Evolutionary conservation across 768 basidiomycete genomes (phyloP).

Genomic region (Tulasnella sp.): DNA sequence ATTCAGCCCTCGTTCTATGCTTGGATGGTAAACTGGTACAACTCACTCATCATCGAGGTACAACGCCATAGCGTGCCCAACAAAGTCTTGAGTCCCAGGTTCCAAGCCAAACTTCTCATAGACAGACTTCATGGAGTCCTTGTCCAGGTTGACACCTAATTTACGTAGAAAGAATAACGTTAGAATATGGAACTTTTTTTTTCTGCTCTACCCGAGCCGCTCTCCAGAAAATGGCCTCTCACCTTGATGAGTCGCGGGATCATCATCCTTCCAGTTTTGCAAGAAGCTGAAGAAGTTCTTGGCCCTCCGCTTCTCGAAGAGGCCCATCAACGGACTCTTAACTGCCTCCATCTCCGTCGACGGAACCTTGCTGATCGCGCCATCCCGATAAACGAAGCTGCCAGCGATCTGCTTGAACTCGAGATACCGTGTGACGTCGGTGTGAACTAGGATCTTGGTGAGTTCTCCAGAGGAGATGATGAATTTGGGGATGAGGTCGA

Average conservation of each 20-base stretch:
- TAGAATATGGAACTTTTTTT: background rate
- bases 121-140: conserved; percentile 82
- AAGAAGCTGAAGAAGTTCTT: conserved; percentile 98
- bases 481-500: conserved; percentile 98
- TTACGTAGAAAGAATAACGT: background rate
- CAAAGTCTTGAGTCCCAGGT: conserved; percentile 95
- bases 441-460: conserved; percentile 96
- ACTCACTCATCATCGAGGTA: conserved; percentile 95
- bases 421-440: conserved; percentile 95
- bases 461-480: conserved; percentile 97
- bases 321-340: conserved; percentile 90
- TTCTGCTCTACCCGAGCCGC: background rate
- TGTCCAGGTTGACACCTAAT: conserved; percentile 78
- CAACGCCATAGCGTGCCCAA: conserved; percentile 98
- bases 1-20: background rate
- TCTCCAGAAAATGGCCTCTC: conserved; percentile 18
- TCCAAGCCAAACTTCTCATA: conserved; percentile 97
- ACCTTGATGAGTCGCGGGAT: conserved; percentile 97
- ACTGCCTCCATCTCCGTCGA: conserved; percentile 97
- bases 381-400: conserved; percentile 94
- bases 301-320: conserved; percentile 95
- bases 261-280: conserved; percentile 90
- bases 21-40: background rate
- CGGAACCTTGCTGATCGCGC: conserved; percentile 94
- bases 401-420: conserved; percentile 99